These are phyloP conservation scores for Fraxinus ornus DNA, from an alignment of 305 asterid species.

Conservation along the genomic window DNA sequence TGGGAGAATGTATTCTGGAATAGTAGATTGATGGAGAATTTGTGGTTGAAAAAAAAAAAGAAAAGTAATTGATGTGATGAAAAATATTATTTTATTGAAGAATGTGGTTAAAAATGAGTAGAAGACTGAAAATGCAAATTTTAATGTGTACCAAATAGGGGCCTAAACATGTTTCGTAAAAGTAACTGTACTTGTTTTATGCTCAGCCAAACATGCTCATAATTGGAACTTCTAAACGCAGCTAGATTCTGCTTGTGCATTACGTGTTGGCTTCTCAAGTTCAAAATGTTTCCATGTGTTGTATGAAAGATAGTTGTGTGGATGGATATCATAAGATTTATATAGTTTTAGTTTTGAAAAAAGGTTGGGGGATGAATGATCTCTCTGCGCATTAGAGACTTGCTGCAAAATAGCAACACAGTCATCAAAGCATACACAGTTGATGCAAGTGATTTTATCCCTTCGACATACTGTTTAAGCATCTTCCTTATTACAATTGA, in stretches of 20 bases:
- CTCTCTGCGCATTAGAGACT: background rate
- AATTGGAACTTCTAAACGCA: background rate
- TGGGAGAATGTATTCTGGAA: too few relatives aligned
- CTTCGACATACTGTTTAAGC: background rate
- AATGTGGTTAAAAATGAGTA: too few relatives aligned
- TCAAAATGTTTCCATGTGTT: background rate
- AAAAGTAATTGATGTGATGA: too few relatives aligned
- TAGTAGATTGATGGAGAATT: too few relatives aligned
- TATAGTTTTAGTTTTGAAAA: background rate
- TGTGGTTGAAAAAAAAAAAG: too few relatives aligned
- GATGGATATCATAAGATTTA: background rate
- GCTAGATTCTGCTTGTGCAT: background rate
- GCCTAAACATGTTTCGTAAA: background rate
- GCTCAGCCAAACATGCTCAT: slow-evolving; percentile 1
- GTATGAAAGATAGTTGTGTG: background rate
- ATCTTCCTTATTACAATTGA: background rate
- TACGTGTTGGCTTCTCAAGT: background rate
- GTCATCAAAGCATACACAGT: background rate
- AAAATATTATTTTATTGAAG: too few relatives aligned
- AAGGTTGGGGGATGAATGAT: background rate
- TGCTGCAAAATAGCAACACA: background rate
- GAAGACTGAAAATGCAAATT: too few relatives aligned
- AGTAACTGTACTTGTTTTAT: background rate
- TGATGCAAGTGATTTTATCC: background rate
- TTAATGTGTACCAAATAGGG: too few relatives aligned